A percentile compares a stretch with the other conserved stretches of the same genome.
These are phyloP conservation scores for Huntiella decipiens DNA, from an alignment of 2,329 filamentous ascomycete genomes.

Conservation along the genomic window DNA sequence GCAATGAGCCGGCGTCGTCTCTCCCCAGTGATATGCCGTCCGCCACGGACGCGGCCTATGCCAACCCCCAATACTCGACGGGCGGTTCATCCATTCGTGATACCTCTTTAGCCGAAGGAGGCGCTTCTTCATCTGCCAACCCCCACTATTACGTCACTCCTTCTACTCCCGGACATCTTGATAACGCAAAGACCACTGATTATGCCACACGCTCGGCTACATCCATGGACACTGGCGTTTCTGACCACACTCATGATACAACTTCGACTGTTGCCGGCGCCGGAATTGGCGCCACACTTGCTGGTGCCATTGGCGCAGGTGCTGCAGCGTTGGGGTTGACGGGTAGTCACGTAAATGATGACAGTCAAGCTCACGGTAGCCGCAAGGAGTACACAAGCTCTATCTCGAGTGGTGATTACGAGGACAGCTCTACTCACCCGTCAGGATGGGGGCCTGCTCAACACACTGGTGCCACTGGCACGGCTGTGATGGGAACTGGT, in stretches of 20 bases:
- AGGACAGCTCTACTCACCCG: background rate
- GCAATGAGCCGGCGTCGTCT: too few species aligned
- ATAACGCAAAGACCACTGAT: background rate
- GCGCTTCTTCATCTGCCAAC: background rate
- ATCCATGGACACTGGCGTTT: background rate
- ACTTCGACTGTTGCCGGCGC: background rate
- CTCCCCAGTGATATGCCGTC: too few species aligned
- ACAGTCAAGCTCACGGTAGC: background rate
- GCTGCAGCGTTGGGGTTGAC: slow-evolving; percentile 8
- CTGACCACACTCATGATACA: background rate
- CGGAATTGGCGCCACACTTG: slow-evolving; percentile 7
- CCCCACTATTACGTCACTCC: slow-evolving; percentile 5
- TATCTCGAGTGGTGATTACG: slow-evolving; percentile 7
- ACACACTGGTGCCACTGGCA: background rate
- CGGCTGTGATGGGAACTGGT: slow-evolving; percentile 1
- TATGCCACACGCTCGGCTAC: background rate
- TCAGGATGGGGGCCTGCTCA: slow-evolving; percentile 2
- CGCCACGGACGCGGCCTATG: too few species aligned
- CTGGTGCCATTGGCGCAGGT: slow-evolving; percentile 8
- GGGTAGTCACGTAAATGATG: slow-evolving; percentile 1
- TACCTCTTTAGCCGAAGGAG: background rate
- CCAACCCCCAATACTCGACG: too few species aligned
- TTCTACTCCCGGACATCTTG: slow-evolving; percentile 2
- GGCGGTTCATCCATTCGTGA: background rate
- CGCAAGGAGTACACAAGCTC: slow-evolving; percentile 9